Conservation (phyloP, 2,329 filamentous ascomycete species). For the Fusarium euwallaceae region DNA sequence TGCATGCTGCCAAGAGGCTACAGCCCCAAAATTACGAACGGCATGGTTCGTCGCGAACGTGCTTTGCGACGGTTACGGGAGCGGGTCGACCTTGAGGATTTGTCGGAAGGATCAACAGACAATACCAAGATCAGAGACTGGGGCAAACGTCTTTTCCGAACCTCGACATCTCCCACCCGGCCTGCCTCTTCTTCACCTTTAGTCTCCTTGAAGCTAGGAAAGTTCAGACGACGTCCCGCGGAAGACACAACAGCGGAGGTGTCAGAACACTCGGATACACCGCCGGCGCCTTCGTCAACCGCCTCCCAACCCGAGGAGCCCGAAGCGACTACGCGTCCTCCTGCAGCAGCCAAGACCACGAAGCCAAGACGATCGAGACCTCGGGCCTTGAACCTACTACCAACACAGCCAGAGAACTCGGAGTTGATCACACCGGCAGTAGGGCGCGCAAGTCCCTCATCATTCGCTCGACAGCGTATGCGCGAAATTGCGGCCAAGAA, state of each 20-base stretch:
- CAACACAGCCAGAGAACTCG: constrained; percentile 54
- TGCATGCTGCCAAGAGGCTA: constrained; percentile 79
- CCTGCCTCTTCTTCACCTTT: constrained; percentile 46
- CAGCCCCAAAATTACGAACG: constrained; percentile 81
- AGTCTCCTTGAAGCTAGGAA: constrained; percentile 41
- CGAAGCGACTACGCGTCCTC: constrained; percentile 22
- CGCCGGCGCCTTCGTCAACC: constrained; percentile 10
- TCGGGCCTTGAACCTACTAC: constrained; percentile 50
- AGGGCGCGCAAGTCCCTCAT: constrained; percentile 58
- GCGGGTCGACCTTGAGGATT: constrained; percentile 60
- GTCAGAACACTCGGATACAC: constrained; percentile 8
- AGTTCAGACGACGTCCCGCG: constrained; percentile 25
- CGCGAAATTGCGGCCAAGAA: constrained; percentile 58
- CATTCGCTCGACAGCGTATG: constrained; percentile 60
- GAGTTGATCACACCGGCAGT: constrained; percentile 47
- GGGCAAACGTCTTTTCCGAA: constrained; percentile 52
- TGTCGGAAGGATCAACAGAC: constrained; percentile 50
- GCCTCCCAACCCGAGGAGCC: constrained; percentile 27
- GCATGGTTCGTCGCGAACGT: constrained; percentile 86
- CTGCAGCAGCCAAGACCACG: constrained; percentile 33
- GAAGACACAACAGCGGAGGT: constrained; percentile 17
- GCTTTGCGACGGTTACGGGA: constrained; percentile 73
- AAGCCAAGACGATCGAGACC: constrained; percentile 48
- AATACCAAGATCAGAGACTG: constrained; percentile 52
- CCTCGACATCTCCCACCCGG: constrained; percentile 36